phyloP scores from a whole-genome alignment of 2,329 filamentous ascomycete genomes.

The Nigrospora sphaerica region DNA sequence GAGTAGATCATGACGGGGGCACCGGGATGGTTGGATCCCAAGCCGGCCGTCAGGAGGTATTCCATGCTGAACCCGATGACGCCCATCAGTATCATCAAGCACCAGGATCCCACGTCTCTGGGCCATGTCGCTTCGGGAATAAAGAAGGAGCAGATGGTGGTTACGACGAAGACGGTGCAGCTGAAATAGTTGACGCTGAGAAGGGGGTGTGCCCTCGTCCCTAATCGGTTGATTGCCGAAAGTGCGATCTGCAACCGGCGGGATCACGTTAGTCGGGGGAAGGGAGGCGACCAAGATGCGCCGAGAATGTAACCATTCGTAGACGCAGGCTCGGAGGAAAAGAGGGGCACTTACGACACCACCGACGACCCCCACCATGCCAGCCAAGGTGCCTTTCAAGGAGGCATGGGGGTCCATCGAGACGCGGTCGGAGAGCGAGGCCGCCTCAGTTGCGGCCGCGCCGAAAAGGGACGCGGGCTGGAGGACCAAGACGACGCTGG shows the following conservation, averaged over 20 bases:
- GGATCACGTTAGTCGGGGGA: not conserved
- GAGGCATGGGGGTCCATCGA: not conserved
- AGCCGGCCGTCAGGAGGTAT: not conserved
- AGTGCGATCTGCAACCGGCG: not conserved
- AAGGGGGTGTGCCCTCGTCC: not conserved
- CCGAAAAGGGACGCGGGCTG: not conserved
- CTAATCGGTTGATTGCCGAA: not conserved
- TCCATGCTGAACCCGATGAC: conserved; percentile 1
- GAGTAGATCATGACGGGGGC: conserved; percentile 1
- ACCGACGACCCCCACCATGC: not conserved
- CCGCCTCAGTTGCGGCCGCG: not conserved
- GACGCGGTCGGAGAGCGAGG: not conserved
- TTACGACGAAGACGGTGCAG: not conserved
- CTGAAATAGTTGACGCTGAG: not conserved
- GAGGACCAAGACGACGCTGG: not conserved
- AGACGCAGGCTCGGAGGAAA: not conserved
- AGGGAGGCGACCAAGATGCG: not conserved
- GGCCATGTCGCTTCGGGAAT: not conserved
- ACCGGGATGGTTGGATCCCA: not conserved
- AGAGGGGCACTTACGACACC: not conserved
- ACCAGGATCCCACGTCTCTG: not conserved
- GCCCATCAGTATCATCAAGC: not conserved
- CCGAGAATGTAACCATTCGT: too few species aligned
- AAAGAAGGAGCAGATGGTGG: not conserved
- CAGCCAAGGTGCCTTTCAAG: not conserved